These are phyloP conservation scores for Eucalyptus curtisii DNA, from an alignment of 345 rosid species.

Conservation along the genomic window DNA sequence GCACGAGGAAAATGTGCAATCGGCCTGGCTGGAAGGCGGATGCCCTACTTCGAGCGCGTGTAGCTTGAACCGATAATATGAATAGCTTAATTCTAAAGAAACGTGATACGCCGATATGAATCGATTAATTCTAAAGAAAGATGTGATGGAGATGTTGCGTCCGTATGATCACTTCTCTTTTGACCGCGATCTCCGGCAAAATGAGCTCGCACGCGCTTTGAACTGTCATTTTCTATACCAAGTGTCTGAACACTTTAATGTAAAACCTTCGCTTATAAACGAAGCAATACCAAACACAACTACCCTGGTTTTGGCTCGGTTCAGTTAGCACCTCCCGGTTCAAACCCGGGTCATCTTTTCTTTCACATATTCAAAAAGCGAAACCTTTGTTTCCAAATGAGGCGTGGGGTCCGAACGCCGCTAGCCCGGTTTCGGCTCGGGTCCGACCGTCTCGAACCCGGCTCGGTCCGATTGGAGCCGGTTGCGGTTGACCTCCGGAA, in stretches of 20 bases:
- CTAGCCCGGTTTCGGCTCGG: background rate
- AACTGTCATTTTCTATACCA: background rate
- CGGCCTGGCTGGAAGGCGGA: too few relatives aligned
- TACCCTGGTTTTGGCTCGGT: fast-evolving
- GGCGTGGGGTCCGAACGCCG: too few relatives aligned
- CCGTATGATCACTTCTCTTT: background rate
- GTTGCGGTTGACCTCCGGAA: background rate
- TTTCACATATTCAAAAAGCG: too few relatives aligned
- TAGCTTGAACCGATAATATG: background rate
- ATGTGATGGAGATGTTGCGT: background rate
- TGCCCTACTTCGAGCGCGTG: too few relatives aligned
- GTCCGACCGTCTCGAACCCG: background rate
- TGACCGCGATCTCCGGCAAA: background rate
- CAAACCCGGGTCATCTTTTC: too few relatives aligned
- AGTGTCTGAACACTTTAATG: background rate
- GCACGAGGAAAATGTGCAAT: background rate
- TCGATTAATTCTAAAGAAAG: background rate
- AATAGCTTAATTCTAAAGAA: background rate
- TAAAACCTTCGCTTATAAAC: background rate
- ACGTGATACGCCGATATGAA: background rate
- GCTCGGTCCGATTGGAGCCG: background rate
- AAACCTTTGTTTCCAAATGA: too few relatives aligned
- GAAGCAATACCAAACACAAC: too few relatives aligned
- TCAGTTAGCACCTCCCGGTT: too few relatives aligned
- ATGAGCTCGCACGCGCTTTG: background rate